A percentile compares a stretch with the other conserved stretches of the same genome.
phyloP scores from a whole-genome alignment of 2,329 filamentous ascomycete genomes.

The Aureobasidium uvarum region DNA sequence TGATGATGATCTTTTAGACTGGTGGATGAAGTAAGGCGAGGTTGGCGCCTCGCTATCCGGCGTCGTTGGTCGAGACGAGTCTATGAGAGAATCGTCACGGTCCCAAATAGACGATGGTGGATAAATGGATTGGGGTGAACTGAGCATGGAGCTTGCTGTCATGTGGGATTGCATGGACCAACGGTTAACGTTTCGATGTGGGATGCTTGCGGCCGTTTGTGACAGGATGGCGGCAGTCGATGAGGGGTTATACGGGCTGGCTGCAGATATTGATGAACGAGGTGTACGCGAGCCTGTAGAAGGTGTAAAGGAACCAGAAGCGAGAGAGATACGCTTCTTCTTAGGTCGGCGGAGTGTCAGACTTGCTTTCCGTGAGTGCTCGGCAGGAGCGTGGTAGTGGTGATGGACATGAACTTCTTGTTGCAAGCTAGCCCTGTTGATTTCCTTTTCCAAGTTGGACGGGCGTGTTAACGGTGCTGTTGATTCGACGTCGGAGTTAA shows the following conservation, averaged over 20 bases:
- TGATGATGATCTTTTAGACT: conserved; percentile 58
- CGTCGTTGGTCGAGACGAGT: conserved; percentile 74
- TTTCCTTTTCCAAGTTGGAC: conserved; percentile 68
- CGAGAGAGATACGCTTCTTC: conserved; percentile 68
- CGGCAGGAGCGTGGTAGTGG: conserved; percentile 72
- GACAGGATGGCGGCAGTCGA: conserved; percentile 61
- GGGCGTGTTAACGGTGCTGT: conserved; percentile 35
- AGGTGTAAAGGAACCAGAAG: conserved; percentile 51
- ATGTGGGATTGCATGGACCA: conserved; percentile 64
- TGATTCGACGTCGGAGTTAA: conserved; percentile 33
- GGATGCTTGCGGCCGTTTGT: conserved; percentile 60
- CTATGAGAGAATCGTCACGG: conserved; percentile 55
- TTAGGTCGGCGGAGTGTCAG: conserved; percentile 57
- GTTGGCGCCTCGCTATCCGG: conserved; percentile 65
- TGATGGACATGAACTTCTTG: conserved; percentile 91
- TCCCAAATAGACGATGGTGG: conserved; percentile 73
- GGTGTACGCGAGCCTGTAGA: conserved; percentile 42
- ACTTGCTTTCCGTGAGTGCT: conserved; percentile 34
- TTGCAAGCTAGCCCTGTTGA: conserved; percentile 61
- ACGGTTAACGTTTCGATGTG: conserved; percentile 51
- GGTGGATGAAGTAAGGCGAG: conserved; percentile 63
- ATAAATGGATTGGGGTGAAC: conserved; percentile 67
- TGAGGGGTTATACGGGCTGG: conserved; percentile 46
- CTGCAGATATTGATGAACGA: conserved; percentile 41
- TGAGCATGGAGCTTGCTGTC: conserved; percentile 70